Evolutionary conservation across 148 eudicot species (phyloP).

Genomic region (Rhododendron ovatum): DNA sequence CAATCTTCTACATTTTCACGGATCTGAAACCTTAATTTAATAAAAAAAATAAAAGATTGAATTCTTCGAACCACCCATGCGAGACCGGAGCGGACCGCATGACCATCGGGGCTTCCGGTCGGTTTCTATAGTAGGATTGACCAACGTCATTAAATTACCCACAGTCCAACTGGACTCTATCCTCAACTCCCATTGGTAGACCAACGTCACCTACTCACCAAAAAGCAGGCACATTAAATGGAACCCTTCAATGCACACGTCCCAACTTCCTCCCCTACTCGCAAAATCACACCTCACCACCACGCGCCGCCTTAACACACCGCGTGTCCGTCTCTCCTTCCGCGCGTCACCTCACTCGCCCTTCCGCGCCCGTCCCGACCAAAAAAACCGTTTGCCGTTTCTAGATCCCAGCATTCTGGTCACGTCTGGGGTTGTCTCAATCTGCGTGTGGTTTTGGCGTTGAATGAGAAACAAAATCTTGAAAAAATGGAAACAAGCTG

Average conservation of each 20-base stretch:
- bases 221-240: not conserved
- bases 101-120: too few species aligned
- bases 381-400: not conserved
- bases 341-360: not conserved
- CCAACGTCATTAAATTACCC: too few species aligned
- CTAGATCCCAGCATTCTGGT: not conserved
- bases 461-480: not conserved
- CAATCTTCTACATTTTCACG: too few species aligned
- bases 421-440: not conserved
- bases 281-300: not conserved
- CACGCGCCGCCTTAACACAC: not conserved
- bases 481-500: not conserved
- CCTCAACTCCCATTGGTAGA: conserved; percentile 11
- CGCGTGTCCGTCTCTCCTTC: not conserved
- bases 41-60: too few species aligned
- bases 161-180: not conserved
- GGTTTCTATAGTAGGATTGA: too few species aligned
- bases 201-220: not conserved
- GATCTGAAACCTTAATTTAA: too few species aligned
- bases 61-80: too few species aligned
- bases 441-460: not conserved
- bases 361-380: not conserved
- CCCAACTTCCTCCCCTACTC: not conserved
- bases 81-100: too few species aligned
- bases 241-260: not conserved